Conservation (phyloP, 441 rosid species). For the Adansonia madagascariensis region DNA sequence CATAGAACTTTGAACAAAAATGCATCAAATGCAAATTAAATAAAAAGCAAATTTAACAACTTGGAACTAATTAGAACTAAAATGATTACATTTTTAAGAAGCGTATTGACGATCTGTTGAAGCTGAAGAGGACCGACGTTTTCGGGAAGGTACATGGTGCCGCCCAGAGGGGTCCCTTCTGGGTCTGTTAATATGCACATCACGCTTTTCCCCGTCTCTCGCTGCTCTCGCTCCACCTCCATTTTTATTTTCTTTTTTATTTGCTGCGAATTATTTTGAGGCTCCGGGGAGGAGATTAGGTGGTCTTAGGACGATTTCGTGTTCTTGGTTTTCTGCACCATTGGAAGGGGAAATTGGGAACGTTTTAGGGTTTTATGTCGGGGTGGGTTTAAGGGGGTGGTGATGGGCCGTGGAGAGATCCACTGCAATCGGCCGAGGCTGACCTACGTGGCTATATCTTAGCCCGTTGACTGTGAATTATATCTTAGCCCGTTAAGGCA, state of each 20-base stretch:
- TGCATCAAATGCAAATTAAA: not conserved
- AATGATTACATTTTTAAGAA: conserved; percentile 66
- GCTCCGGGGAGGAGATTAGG: not conserved
- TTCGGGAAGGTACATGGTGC: conserved; percentile 85
- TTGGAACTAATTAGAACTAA: not conserved
- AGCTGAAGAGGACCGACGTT: conserved; percentile 83
- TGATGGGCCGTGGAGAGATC: not conserved
- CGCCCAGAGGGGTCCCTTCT: conserved; percentile 72
- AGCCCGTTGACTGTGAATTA: too few relatives aligned
- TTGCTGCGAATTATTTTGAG: not conserved
- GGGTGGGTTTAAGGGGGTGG: not conserved
- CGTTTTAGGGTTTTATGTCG: not conserved
- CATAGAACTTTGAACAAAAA: not conserved
- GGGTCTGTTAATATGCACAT: conserved; percentile 86
- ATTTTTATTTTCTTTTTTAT: conserved; percentile 19
- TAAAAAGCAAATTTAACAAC: not conserved
- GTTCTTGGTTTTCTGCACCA: not conserved
- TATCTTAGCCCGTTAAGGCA: not conserved
- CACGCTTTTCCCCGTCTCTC: conserved; percentile 53
- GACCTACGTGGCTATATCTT: too few relatives aligned
- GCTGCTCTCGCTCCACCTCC: conserved; percentile 44
- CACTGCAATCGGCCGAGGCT: not conserved
- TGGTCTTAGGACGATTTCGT: not conserved
- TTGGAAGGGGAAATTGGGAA: not conserved
- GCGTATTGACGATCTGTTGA: conserved; percentile 81